Evolutionary conservation across 2,329 filamentous ascomycete species (phyloP), one percentile per base, ranked within the genome.

Genomic region (Nothophaeocryptopus gaeumannii): DNA sequence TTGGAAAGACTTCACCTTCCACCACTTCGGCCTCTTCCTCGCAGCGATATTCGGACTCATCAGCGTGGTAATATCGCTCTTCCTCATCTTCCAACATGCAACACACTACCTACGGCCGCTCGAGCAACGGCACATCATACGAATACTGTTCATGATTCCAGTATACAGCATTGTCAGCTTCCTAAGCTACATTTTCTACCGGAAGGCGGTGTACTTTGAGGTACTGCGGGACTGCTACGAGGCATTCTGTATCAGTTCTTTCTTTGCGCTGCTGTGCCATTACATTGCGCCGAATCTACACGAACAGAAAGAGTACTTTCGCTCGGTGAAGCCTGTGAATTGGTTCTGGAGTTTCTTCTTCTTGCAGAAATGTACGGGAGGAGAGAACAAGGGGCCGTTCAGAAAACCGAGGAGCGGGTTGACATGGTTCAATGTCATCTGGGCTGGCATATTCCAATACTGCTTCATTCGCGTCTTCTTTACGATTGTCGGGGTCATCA

Each of bases 101-200:
- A 78, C 72, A 11, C 81, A 83, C 63, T 84, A 84, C 68, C 72
- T 76, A 50, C 77, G 76, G 63, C 80, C 81, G 8, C 73, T 72
- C 54, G 79, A 84, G 65, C 81, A 84, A 63, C 78, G 75, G 61
- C 78, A 84, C 77, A 90, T 93, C 63, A 91, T 95, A 61, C 87
- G 89, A 41, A 92, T 95, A 58, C 78, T 95, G 20, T 84, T 91
- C 67, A 92, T 95, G 88, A 81, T 95, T 42, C 89, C 89, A 34
- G 77, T 95, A 54, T 95, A 95, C 69, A 78, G 85, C 43, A 75
- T 83, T 34, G 84, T 89, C 14, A 84, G 86, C 31, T 88, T 88
- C 65, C 77, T 92, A 33, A 84, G 83, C 52, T 82, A 89, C 60
- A 76, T 79, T 58, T 90, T 80, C 72, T 92, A 93, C 74, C 81